These are phyloP conservation scores for Dillenia suffruticosa DNA, from an alignment of 164 flowering plant genomes.

Conservation along the genomic window DNA sequence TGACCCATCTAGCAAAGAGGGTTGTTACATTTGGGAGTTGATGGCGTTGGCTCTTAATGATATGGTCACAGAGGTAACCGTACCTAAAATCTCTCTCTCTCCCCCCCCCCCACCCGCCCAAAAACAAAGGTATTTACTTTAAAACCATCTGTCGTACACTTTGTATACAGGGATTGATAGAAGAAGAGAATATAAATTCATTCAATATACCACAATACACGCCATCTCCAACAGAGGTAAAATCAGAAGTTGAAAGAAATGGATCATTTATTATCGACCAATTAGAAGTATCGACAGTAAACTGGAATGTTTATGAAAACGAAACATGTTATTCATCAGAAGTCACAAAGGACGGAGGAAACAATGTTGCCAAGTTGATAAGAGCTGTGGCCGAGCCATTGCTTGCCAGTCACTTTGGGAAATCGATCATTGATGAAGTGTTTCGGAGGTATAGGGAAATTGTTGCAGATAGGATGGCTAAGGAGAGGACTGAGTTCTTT, in stretches of 20 bases:
- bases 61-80: conserved; percentile 29
- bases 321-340: background rate
- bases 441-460: conserved; percentile 11
- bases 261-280: conserved; percentile 14
- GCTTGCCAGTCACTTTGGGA: conserved; percentile 19
- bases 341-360: background rate
- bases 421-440: conserved; percentile 14
- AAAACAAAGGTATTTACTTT: too few species aligned
- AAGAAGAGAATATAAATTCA: conserved; percentile 8
- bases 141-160: too few species aligned
- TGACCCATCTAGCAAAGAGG: conserved; percentile 21
- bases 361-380: conserved; percentile 14
- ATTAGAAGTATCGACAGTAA: conserved; percentile 3
- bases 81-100: background rate
- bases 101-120: too few species aligned
- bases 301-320: conserved; percentile 3
- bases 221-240: conserved; percentile 9
- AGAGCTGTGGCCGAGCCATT: conserved; percentile 24
- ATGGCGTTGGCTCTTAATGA: conserved; percentile 25
- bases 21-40: conserved; percentile 32
- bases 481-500: conserved; percentile 26
- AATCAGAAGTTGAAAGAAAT: background rate
- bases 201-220: conserved; percentile 13
- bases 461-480: conserved; percentile 16
- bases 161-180: conserved; percentile 5